These are phyloP conservation scores for Daucus carota DNA, from an alignment of 129 eudicot species.

Conservation along the genomic window DH1_v3.0 NC_030384.2:38668001-38668500, in stretches of 20 bases:
- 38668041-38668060: slow-evolving; percentile 70
- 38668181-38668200: slow-evolving; percentile 96
- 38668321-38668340: slow-evolving; percentile 64
- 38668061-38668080: slow-evolving; percentile 91
- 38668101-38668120: slow-evolving; percentile 68
- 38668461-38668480: slow-evolving; percentile 89
- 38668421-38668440: slow-evolving; percentile 90
- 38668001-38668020: slow-evolving; percentile 85
- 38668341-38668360: slow-evolving; percentile 40
- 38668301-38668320: slow-evolving; percentile 55
- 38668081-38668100: slow-evolving; percentile 92
- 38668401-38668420: slow-evolving; percentile 67
- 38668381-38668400: slow-evolving; percentile 58
- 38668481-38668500: slow-evolving; percentile 74
- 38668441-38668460: slow-evolving; percentile 58
- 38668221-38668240: slow-evolving; percentile 74
- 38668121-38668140: slow-evolving; percentile 95
- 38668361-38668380: slow-evolving; percentile 73
- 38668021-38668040: slow-evolving; percentile 45
- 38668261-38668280: slow-evolving; percentile 58
- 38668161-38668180: slow-evolving; percentile 92
- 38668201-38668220: slow-evolving; percentile 69
- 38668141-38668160: slow-evolving; percentile 90
- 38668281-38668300: slow-evolving; percentile 64
- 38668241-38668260: slow-evolving; percentile 51